Base-by-base conservation (phyloP, 257 asterid genomes). In the Solanum bulbocastanum region DNA sequence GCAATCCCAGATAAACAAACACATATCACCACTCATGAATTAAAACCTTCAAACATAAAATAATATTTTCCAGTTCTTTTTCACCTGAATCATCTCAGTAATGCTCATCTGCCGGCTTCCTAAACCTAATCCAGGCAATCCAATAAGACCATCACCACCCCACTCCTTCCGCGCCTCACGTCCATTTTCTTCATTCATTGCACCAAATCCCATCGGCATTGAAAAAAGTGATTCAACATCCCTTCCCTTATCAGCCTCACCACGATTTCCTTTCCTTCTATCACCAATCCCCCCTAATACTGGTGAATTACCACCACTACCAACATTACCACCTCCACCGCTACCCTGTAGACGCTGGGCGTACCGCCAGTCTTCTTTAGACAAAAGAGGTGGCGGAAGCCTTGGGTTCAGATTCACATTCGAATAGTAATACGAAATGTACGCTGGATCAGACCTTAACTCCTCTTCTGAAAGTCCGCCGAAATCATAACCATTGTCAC, bases 341-440 rank as follows among this genome's bases (percentile, higher is more conserved):
- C 88, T 90, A 1, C 92, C 93, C 90, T 91, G 94, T 89, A 89
- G 12, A 86, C 91, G 86, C 91, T 92, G 93, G 0, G 92, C 39
- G n/a, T 42, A 88, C 82, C 92, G 86, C 95, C 92, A 92, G 73
- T 91, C 96, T 88, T 93, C 97, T 27, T 89, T 90, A 15, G 91
- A 86, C 32, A 91, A 37, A 40, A 91, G 88, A 4, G 98, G 97
- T 10, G 92, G 96, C 8, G 95, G 98, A 2, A 93, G 91, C 81
- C 97, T 90, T 33, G 98, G 98, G 92, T 95, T 93, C 78, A 90
- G 88, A 85, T 95, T 95, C 85, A 90, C 95, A 91, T 95, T 94
- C 58, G 93, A 87, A 89, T 94, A 92, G 84, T 93, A 95, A 83
- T 94, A 94, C 10, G 94, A 91, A 74, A 88, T 72, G 88, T 96